Base-by-base conservation (phyloP, 2,329 filamentous ascomycete species). In the Fusarium sp. region DNA sequence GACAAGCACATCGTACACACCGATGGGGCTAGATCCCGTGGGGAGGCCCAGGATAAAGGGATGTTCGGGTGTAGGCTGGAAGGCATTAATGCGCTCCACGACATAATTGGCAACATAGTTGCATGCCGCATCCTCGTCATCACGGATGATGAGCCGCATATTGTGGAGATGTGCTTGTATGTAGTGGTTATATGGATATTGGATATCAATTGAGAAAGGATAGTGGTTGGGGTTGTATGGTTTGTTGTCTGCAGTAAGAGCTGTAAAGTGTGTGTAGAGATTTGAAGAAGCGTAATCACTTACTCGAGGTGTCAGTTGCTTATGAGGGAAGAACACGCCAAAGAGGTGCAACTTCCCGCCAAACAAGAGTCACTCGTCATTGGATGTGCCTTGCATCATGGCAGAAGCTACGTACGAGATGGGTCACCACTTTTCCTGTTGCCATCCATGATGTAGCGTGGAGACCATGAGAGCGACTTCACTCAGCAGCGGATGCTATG, bases 21-120 rank as follows among this genome's bases (percentile, higher is more conserved):
- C 85, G 65, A 94, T 87, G 4, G 93, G 93, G 67, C 91, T 94
- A 74, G 92, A 94, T 55, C 93, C 93, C 2, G 93, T 97, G 11
- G 93, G 93, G 47, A 97, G 85, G 61, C 93, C 93, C 46, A 97
- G 88, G 7, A 96, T 91, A 76, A 97, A 96, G 2, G 92, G 93
- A 71, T 89, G 89, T 69, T 88, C 82, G 47, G 90, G 82, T 7
- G 91, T 92, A 38, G 93, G 93, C 49, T 87, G 86, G 80, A 94
- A 96, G 64, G 88, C 82, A 74, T 91, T 92, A 84, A 96, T 95
- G 72, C 92, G 90, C 73, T 92, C 91, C 80, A 94, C 89, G 73
- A 96, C 91, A 80, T 95, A 94, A 79, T 93, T 90, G 65, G 92
- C 92, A 71, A 94, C 91, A 79, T 94, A 94, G 73, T 85, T 84